Conservation (phyloP, 352 stramenopile species). For the Globisporangium rhizosaccharum region DNA sequence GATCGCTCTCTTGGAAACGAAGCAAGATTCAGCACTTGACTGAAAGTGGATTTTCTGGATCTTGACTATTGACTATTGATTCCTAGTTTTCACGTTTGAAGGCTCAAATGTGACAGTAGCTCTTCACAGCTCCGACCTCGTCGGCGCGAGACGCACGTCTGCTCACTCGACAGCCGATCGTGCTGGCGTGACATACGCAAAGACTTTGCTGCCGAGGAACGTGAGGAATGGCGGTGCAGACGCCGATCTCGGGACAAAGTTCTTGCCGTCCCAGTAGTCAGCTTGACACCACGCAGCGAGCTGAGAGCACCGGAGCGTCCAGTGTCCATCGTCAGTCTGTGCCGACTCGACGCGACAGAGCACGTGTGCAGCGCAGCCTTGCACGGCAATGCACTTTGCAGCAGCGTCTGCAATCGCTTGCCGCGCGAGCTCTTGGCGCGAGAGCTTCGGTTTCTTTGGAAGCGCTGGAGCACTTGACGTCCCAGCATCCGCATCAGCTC, state of each 20-base stretch:
- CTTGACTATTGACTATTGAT: neutral
- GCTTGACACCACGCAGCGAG: constrained; percentile 47
- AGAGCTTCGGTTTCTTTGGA: constrained; percentile 48
- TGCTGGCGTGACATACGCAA: constrained; percentile 50
- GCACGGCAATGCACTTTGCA: constrained; percentile 33
- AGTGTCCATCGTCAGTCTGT: constrained; percentile 62
- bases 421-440: constrained; percentile 45
- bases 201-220: constrained; percentile 79
- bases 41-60: neutral
- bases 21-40: neutral
- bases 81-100: neutral
- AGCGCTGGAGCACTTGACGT: neutral
- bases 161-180: neutral
- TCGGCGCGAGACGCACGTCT: neutral
- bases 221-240: constrained; percentile 51
- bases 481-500: neutral
- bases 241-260: constrained; percentile 46
- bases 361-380: constrained; percentile 56
- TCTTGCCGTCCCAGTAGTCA: constrained; percentile 80
- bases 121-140: neutral
- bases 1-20: neutral
- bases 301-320: constrained; percentile 61
- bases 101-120: neutral
- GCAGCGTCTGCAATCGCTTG: constrained; percentile 27
- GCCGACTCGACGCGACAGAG: constrained; percentile 63